phyloP scores from a whole-genome alignment of 306 rosid genomes.

The Fragaria nilgerrensis region DNA sequence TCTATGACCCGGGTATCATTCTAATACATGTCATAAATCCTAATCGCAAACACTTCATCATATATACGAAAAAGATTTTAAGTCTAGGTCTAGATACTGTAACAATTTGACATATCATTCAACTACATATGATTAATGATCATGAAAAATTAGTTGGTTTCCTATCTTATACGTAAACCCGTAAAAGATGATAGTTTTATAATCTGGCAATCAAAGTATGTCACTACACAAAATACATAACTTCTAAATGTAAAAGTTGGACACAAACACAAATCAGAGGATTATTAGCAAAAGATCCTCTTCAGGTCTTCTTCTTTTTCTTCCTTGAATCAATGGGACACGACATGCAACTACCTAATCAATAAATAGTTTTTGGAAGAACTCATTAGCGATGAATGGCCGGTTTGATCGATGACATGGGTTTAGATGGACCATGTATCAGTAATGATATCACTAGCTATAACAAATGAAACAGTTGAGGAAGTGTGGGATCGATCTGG shows the following conservation, averaged over 20 bases:
- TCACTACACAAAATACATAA: not conserved
- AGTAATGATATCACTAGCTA: not conserved
- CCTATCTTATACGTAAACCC: not conserved
- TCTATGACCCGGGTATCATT: too few relatives aligned
- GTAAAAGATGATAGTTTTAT: not conserved
- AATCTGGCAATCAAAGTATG: not conserved
- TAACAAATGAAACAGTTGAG: constrained; percentile 21
- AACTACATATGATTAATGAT: too few relatives aligned
- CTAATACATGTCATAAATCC: too few relatives aligned
- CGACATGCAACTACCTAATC: not conserved
- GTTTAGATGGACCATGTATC: constrained; percentile 13
- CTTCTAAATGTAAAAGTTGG: not conserved
- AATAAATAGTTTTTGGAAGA: not conserved
- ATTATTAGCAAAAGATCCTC: constrained; percentile 3
- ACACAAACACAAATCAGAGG: not conserved
- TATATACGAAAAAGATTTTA: too few relatives aligned
- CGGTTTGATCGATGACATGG: constrained; percentile 5
- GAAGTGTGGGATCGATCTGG: not conserved
- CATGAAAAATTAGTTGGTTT: not conserved
- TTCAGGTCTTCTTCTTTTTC: not conserved
- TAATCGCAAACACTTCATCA: too few relatives aligned
- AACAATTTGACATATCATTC: not conserved
- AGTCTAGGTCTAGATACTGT: not conserved
- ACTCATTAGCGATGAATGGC: not conserved
- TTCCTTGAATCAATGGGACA: not conserved